Percentiles rank a stretch among this genome's conserved stretches.
These are phyloP conservation scores for Ampelomyces quisqualis DNA, from an alignment of 2,329 filamentous ascomycete genomes.

Conservation along the genomic window DNA sequence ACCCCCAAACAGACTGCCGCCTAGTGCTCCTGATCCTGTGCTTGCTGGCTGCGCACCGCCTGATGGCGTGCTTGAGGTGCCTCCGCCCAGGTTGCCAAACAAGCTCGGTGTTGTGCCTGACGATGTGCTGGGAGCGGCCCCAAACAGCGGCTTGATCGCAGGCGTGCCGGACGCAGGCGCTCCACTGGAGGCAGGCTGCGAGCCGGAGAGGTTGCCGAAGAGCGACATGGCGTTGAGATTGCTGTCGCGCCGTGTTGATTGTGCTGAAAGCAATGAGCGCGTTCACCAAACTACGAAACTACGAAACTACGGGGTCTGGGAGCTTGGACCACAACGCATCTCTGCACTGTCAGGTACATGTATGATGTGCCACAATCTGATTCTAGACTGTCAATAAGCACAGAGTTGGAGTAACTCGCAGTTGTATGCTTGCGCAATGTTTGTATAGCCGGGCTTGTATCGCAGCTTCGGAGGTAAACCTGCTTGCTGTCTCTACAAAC, in stretches of 20 bases:
- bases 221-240: conserved; percentile 27
- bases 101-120: conserved; percentile 29
- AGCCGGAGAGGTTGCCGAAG: conserved; percentile 34
- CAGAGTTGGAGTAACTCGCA: not conserved
- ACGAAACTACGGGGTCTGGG: not conserved
- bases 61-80: conserved; percentile 25
- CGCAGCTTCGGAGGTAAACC: not conserved
- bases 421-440: not conserved
- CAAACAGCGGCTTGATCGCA: conserved; percentile 15
- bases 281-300: not conserved
- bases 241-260: conserved; percentile 30
- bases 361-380: not conserved
- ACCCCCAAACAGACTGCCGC: conserved; percentile 38
- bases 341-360: not conserved
- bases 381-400: not conserved
- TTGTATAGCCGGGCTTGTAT: not conserved
- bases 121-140: conserved; percentile 15
- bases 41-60: conserved; percentile 31
- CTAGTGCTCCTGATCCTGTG: conserved; percentile 30
- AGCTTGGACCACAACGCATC: conserved; percentile 1
- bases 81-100: conserved; percentile 33
- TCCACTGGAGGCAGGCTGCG: conserved; percentile 34
- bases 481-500: conserved; percentile 8
- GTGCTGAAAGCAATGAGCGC: conserved; percentile 32
- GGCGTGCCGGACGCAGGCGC: conserved; percentile 16